A percentile compares a stretch with the other conserved stretches of the same genome.
Evolutionary conservation across 1,139 yeast genomes (phyloP).

Genomic region (Eremothecium cymbalariae): DNA sequence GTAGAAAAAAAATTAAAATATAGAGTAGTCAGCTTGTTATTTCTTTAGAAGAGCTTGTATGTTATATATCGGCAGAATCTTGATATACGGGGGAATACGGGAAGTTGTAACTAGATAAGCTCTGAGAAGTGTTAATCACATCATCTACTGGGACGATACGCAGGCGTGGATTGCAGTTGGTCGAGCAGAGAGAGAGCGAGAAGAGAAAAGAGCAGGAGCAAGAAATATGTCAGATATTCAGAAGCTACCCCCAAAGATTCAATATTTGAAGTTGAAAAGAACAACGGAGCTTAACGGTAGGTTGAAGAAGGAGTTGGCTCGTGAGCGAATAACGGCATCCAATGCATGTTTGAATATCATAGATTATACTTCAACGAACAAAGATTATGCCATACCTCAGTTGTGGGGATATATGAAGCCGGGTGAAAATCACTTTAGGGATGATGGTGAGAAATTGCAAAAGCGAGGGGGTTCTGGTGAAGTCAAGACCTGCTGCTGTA

Average conservation of each 20-base stretch:
- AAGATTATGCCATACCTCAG: slow-evolving; percentile 47
- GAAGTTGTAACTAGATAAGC: too few relatives aligned
- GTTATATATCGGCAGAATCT: too few relatives aligned
- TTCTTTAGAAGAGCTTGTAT: too few relatives aligned
- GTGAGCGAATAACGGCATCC: slow-evolving; percentile 61
- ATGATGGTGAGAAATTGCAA: slow-evolving; percentile 7
- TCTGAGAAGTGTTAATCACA: too few relatives aligned
- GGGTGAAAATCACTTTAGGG: slow-evolving; percentile 41
- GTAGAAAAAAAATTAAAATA: too few relatives aligned
- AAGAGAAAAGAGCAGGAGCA: not conserved
- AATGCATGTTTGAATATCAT: slow-evolving; percentile 48
- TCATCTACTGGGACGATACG: too few relatives aligned
- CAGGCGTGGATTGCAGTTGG: too few relatives aligned
- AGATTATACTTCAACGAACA: slow-evolving; percentile 40
- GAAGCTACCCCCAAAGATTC: slow-evolving; percentile 27
- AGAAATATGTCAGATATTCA: slow-evolving; percentile 9
- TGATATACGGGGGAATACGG: too few relatives aligned
- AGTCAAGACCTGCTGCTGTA: slow-evolving; percentile 38
- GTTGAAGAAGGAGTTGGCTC: slow-evolving; percentile 44
- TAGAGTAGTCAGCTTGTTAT: too few relatives aligned
- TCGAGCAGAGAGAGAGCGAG: not conserved
- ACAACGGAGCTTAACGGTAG: slow-evolving; percentile 52
- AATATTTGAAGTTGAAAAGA: slow-evolving; percentile 50
- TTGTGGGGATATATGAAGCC: slow-evolving; percentile 44
- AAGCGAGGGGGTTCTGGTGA: slow-evolving; percentile 5